Evolutionary conservation across 1,139 yeast species (phyloP), one percentile per base, ranked within the genome.

Genomic region (Pneumocystis sp.): DNA sequence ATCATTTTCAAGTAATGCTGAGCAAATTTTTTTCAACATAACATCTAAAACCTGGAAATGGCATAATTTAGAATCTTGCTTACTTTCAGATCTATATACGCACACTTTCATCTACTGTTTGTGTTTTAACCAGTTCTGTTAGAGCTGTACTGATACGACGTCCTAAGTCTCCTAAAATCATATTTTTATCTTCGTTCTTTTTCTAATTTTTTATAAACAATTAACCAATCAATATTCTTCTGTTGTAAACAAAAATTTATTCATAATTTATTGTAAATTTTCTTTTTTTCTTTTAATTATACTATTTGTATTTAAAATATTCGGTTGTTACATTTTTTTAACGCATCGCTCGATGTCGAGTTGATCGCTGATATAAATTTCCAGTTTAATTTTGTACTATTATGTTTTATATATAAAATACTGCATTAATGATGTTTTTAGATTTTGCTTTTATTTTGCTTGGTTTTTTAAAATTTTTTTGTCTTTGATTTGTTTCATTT

Each of bases 111-210:
- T 82, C 84, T 60, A 84, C 83, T 21, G 83, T 86, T 62, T 78
- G 80, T 5, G 87, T 76, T 73, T 81, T 75, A 70, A 95, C 82
- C 65, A 93, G 82, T 67, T 84, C 78, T 76, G 91, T 75, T 74
- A 90, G 82, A 74, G 91, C 91, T 71, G 80, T 79, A 75, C 85
- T 89, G 74, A 93, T 86, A 69, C 96, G 85, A 69, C 88, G 81
- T 56, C 98, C 97, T 70, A 93, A 81, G 77, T 93, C 97, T 68
- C 96, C 96, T 73, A 93, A 83, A 72, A 93, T 97, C 97, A 93
- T 91, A n/a, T 10, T 42, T 59, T 39, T 21, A 10, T 1, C 8
- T 12, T 15, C 31, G 40, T 59, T 39, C 31, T 59, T 42, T 59
- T 25, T 50, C n/a, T 5, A 4, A n/a, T 15, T 50, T 50, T 25